These are phyloP conservation scores for Tetracladium marchalianum DNA, from an alignment of 495 filamentous ascomycete species.

Conservation along the genomic window DNA sequence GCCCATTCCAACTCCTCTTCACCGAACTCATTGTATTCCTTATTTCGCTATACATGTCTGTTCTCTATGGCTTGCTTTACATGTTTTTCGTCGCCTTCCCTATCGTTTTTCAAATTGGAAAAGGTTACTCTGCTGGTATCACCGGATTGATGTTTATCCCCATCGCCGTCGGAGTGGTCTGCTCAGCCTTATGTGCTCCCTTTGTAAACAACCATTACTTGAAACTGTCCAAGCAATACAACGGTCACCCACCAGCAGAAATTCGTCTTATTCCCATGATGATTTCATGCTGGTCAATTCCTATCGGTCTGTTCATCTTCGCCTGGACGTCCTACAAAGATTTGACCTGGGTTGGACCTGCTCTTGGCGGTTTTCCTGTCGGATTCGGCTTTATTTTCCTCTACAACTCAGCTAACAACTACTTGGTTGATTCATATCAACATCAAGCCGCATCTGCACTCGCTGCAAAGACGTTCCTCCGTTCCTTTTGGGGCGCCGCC, in stretches of 20 bases:
- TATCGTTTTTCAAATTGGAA: constrained; percentile 66
- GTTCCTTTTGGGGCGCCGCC: constrained; percentile 69
- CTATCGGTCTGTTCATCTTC: constrained; percentile 55
- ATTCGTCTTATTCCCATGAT: constrained; percentile 77
- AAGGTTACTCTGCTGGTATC: constrained; percentile 58
- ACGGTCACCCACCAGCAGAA: constrained; percentile 66
- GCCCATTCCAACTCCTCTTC: constrained; percentile 74
- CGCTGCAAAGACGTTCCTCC: constrained; percentile 74
- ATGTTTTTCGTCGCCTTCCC: constrained; percentile 67
- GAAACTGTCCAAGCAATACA: constrained; percentile 42
- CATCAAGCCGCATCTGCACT: constrained; percentile 77
- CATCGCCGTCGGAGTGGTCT: constrained; percentile 56
- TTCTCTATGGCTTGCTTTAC: constrained; percentile 49
- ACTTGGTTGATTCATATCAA: constrained; percentile 73
- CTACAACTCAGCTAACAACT: constrained; percentile 80
- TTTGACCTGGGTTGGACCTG: constrained; percentile 60
- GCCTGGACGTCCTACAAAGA: constrained; percentile 66
- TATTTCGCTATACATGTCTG: constrained; percentile 50
- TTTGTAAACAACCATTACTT: constrained; percentile 71
- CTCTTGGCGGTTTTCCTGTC: constrained; percentile 63
- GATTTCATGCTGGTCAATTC: constrained; percentile 62
- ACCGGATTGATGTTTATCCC: constrained; percentile 81
- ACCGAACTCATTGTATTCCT: constrained; percentile 70
- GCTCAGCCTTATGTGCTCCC: constrained; percentile 55
- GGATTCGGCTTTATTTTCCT: constrained; percentile 83